Conservation (phyloP, 2,329 filamentous ascomycete species). For the Huntiella savannae region DNA sequence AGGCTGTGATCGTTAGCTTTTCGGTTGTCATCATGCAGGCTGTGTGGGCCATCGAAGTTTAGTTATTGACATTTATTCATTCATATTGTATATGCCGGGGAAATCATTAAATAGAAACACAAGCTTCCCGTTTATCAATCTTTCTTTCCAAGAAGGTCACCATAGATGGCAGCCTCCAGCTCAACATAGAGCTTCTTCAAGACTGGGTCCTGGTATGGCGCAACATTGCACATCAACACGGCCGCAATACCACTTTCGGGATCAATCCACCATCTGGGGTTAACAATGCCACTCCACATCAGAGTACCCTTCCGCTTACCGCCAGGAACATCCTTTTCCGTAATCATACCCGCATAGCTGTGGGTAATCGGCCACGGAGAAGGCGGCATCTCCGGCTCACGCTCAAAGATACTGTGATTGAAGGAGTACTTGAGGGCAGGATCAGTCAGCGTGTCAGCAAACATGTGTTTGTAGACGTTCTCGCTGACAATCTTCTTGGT, state of each 20-base stretch:
- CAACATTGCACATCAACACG: slow-evolving; percentile 21
- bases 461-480: slow-evolving; percentile 19
- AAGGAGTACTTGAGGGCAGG: slow-evolving; percentile 15
- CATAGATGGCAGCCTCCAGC: slow-evolving; percentile 23
- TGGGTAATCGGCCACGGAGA: slow-evolving; percentile 18
- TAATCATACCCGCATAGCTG: slow-evolving; percentile 23
- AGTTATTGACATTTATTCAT: no score
- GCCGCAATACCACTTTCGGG: slow-evolving; percentile 22
- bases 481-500: slow-evolving; percentile 17
- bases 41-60: no score
- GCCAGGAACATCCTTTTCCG: slow-evolving; percentile 20
- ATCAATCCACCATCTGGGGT: slow-evolving; percentile 26
- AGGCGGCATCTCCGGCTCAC: slow-evolving; percentile 20
- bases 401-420: slow-evolving; percentile 9
- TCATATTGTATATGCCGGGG: no score
- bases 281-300: slow-evolving; percentile 25
- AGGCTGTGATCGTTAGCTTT: no score
- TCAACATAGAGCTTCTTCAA: slow-evolving; percentile 21
- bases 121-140: not conserved
- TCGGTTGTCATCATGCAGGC: no score
- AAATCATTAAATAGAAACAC: not conserved
- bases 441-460: slow-evolving; percentile 23
- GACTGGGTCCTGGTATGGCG: slow-evolving; percentile 21
- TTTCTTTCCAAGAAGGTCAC: slow-evolving; percentile 7
- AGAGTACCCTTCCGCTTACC: slow-evolving; percentile 24